These are phyloP conservation scores for Coelastrella sp. DNA, from an alignment of 139 green algal genomes.

Conservation along the genomic window DNA sequence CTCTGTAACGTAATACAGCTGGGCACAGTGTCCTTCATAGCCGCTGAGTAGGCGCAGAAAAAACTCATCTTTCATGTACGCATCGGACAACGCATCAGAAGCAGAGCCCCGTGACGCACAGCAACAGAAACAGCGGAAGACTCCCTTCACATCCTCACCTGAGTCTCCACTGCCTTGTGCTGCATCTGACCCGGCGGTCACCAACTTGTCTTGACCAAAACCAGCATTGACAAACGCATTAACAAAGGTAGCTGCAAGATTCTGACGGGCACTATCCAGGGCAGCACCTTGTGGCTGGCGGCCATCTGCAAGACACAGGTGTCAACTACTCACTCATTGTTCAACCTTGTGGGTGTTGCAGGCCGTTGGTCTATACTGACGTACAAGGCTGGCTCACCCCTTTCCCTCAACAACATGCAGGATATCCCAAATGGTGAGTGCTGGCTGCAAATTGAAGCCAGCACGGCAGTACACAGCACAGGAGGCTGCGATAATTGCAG, in stretches of 20 bases:
- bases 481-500: background rate
- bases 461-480: too few relatives aligned
- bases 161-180: conserved; percentile 24
- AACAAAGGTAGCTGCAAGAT: conserved; percentile 97
- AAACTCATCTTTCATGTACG: too few relatives aligned
- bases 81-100: background rate
- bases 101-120: background rate
- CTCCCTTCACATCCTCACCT: background rate
- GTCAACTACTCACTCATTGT: too few relatives aligned
- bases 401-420: background rate
- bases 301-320: conserved; percentile 71
- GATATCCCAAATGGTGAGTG: too few relatives aligned
- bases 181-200: conserved; percentile 50
- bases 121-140: background rate
- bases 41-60: too few relatives aligned
- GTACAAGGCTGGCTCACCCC: background rate
- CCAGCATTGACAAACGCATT: conserved; percentile 99
- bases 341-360: too few relatives aligned
- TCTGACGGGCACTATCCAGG: conserved; percentile 92
- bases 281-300: conserved; percentile 66
- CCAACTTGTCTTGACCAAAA: conserved; percentile 90
- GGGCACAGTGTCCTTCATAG: too few relatives aligned
- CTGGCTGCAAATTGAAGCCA: too few relatives aligned
- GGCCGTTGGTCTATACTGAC: too few relatives aligned
- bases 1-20: too few relatives aligned